Conservation (phyloP, 306 rosid genomes). For the Corylus heterophylla region DNA sequence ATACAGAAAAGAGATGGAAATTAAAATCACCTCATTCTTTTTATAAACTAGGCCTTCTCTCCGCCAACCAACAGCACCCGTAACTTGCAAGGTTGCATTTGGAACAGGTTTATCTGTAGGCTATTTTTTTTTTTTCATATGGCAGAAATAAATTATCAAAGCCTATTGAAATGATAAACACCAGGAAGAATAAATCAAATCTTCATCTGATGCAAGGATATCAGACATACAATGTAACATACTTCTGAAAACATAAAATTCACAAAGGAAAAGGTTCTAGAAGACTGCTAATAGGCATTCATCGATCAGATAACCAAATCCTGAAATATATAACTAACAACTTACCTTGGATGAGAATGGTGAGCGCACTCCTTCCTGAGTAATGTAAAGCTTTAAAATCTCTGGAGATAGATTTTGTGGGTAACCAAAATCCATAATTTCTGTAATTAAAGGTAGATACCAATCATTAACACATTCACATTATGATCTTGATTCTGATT, state of each 20-base stretch:
- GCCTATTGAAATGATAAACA: background rate
- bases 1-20: slow-evolving; percentile 12
- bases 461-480: slow-evolving; percentile 25
- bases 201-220: background rate
- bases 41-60: slow-evolving; percentile 91
- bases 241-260: background rate
- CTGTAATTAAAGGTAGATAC: slow-evolving; percentile 48
- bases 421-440: slow-evolving; percentile 98
- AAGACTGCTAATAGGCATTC: background rate
- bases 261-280: background rate
- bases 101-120: slow-evolving; percentile 80
- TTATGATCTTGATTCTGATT: slow-evolving; percentile 9
- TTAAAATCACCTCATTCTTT: slow-evolving; percentile 70
- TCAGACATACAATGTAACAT: slow-evolving; percentile 13
- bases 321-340: background rate
- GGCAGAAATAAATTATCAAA: background rate
- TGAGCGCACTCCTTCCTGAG: slow-evolving; percentile 98
- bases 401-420: slow-evolving; percentile 98
- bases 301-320: slow-evolving; percentile 4
- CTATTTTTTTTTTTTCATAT: slow-evolving; percentile 27
- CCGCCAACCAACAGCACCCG: slow-evolving; percentile 97
- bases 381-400: slow-evolving; percentile 91
- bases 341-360: slow-evolving; percentile 97
- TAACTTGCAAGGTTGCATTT: slow-evolving; percentile 93
- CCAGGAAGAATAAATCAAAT: background rate